phyloP scores from a whole-genome alignment of 2,329 filamentous ascomycete species.

The Lachnellula hyalina region DNA sequence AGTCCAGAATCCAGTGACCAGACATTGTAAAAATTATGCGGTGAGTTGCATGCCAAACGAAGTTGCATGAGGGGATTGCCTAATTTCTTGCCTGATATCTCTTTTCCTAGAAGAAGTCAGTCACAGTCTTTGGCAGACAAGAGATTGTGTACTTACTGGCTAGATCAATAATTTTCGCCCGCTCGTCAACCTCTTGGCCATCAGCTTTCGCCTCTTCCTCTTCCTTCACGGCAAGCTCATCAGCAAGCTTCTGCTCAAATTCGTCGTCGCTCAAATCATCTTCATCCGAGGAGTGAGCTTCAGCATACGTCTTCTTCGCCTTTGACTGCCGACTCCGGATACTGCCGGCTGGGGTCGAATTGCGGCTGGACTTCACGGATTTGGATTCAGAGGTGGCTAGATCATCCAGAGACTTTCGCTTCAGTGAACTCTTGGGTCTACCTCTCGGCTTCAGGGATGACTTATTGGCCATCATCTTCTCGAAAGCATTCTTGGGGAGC shows the following conservation, averaged over 20 bases:
- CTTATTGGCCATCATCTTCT: constrained; percentile 36
- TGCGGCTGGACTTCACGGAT: constrained; percentile 67
- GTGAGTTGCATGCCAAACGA: constrained; percentile 85
- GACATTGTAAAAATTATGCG: constrained; percentile 95
- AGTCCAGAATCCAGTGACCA: constrained; percentile 59
- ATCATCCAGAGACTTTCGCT: constrained; percentile 48
- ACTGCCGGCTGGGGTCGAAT: constrained; percentile 62
- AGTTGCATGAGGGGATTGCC: constrained; percentile 92
- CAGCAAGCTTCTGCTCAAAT: constrained; percentile 73
- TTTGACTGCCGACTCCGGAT: constrained; percentile 46
- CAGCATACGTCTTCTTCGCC: constrained; percentile 40
- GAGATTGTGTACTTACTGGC: constrained; percentile 55
- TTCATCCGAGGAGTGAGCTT: constrained; percentile 55
- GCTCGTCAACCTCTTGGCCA: constrained; percentile 53
- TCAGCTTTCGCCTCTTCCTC: constrained; percentile 39
- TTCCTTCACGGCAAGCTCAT: constrained; percentile 47
- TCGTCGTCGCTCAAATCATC: constrained; percentile 70
- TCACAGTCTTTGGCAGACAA: neutral
- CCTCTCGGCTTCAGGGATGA: constrained; percentile 1
- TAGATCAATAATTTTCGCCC: constrained; percentile 63
- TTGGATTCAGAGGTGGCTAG: constrained; percentile 50
- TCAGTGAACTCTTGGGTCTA: constrained; percentile 39
- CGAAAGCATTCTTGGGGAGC: constrained; percentile 39
- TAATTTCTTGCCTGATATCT: constrained; percentile 85
- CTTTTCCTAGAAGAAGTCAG: constrained; percentile 54